Evolutionary conservation across 768 basidiomycete genomes (phyloP).

Genomic region (Saitozyma sp.): DNA sequence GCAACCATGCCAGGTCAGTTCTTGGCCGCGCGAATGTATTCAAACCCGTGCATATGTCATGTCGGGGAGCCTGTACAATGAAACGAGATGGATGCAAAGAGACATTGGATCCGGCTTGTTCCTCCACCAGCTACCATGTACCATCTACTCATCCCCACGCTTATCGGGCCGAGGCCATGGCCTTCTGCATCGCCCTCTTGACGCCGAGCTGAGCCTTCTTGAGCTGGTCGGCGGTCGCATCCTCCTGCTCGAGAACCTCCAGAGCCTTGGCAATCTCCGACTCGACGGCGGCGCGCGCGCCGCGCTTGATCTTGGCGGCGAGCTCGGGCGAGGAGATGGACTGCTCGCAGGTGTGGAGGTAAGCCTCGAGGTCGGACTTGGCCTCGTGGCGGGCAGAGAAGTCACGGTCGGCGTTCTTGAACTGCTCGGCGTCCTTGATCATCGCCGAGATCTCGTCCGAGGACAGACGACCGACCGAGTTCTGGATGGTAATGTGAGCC

Average conservation of each 20-base stretch:
- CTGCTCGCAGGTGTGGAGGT: conserved; percentile 80
- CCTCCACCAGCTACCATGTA: too few relatives aligned
- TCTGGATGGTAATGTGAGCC: conserved; percentile 93
- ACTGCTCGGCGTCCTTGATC: conserved; percentile 98
- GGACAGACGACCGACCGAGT: conserved; percentile 98
- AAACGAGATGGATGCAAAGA: too few relatives aligned
- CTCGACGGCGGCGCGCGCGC: conserved; percentile 91
- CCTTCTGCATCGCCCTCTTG: conserved; percentile 97
- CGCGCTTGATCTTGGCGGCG: conserved; percentile 97
- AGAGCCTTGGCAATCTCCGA: conserved; percentile 95
- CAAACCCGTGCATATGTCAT: too few relatives aligned
- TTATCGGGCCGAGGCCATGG: conserved; percentile 56
- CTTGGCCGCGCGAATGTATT: too few relatives aligned
- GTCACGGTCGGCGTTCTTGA: conserved; percentile 67
- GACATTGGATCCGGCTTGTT: too few relatives aligned
- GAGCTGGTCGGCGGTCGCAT: conserved; percentile 88
- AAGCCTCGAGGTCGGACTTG: conserved; percentile 95
- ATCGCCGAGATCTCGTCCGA: conserved; percentile 98
- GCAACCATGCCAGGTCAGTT: too few relatives aligned
- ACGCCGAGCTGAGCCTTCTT: conserved; percentile 93
- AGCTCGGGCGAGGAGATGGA: conserved; percentile 90
- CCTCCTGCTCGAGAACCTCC: conserved; percentile 98
- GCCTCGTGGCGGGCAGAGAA: conserved; percentile 98
- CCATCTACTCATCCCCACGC: neutral
- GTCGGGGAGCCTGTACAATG: too few relatives aligned